Conservation (phyloP, 192 early-diverging fungal species). For the Dimargaris cristalligena region DNA sequence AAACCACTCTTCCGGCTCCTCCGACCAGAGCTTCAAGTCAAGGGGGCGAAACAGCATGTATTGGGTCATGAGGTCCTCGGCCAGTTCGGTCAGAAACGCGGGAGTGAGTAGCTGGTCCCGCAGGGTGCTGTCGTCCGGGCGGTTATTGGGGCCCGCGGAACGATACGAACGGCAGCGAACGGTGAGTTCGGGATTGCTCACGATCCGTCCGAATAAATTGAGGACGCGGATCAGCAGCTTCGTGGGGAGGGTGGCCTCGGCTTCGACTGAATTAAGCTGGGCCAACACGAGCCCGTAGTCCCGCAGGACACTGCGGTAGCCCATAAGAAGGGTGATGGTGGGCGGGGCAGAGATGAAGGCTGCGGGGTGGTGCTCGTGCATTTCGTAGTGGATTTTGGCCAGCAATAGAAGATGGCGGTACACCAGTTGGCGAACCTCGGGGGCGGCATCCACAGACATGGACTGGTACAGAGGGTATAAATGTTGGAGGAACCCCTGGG, state of each 20-base stretch:
- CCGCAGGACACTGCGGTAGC: no score
- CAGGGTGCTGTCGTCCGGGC: background rate
- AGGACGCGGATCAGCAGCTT: background rate
- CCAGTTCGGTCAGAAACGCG: background rate
- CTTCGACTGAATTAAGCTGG: no score
- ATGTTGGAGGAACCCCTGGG: no score
- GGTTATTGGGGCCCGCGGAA: background rate
- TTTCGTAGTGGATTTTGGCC: background rate
- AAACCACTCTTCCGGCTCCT: background rate
- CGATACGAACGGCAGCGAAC: background rate
- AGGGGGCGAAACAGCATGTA: background rate
- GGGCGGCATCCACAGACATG: no score
- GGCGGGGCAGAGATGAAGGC: no score
- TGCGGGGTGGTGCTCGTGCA: background rate
- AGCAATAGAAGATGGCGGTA: background rate
- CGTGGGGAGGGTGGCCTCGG: background rate
- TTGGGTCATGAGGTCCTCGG: background rate
- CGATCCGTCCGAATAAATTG: background rate
- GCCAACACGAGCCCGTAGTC: no score
- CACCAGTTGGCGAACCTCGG: no score
- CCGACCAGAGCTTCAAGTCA: background rate
- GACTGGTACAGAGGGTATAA: no score
- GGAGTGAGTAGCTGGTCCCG: background rate
- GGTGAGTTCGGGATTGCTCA: background rate
- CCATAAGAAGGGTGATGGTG: no score